phyloP scores from a whole-genome alignment of 306 rosid species.

The Dalbergia oliveri region DNA sequence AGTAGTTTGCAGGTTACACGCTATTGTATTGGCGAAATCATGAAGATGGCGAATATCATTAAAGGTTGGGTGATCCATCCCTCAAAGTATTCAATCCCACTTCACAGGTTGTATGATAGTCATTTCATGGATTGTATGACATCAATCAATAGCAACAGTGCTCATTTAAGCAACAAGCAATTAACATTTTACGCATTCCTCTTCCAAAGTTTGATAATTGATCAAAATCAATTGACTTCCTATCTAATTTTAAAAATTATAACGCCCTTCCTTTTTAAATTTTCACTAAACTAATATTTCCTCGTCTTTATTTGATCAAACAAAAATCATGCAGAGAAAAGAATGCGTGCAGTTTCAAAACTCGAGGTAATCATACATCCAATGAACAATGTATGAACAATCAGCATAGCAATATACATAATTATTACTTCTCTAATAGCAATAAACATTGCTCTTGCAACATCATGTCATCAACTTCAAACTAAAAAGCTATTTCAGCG shows the following conservation, averaged over 20 bases:
- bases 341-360: neutral
- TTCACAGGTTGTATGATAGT: too few species aligned
- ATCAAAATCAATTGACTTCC: neutral
- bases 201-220: neutral
- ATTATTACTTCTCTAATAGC: neutral
- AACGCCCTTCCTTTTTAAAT: neutral
- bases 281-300: neutral
- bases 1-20: too few species aligned
- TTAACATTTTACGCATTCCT: neutral
- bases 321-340: neutral
- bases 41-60: neutral
- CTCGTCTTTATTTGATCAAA: neutral
- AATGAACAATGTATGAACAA: conserved; percentile 9
- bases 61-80: neutral
- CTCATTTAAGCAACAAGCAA: neutral
- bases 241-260: neutral
- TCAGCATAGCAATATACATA: conserved; percentile 2
- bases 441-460: conserved; percentile 29
- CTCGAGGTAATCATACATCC: neutral
- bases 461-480: conserved; percentile 27
- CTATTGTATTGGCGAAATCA: too few species aligned
- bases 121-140: neutral
- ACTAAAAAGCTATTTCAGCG: neutral
- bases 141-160: neutral
- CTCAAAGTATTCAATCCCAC: neutral